Conservation (phyloP, 2,329 filamentous ascomycete genomes). For the Colletotrichum navitas region DNA sequence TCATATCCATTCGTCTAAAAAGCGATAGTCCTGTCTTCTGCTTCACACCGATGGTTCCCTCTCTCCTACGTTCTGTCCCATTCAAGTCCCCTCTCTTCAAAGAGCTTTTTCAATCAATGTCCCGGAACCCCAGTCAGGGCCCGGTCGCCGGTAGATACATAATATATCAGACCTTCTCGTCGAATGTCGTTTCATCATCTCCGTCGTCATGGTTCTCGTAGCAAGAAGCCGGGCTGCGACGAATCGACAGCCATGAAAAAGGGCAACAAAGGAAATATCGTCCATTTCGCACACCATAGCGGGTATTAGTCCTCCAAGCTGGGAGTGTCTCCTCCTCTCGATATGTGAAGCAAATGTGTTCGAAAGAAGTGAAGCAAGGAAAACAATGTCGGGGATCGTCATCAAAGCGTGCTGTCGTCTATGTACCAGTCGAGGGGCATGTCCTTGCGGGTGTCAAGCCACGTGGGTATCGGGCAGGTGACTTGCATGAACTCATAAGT, state of each 20-base stretch:
- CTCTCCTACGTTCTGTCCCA: conserved; percentile 8
- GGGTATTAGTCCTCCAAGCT: conserved; percentile 38
- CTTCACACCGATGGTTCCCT: background rate
- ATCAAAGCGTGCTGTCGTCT: conserved; percentile 41
- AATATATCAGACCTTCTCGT: conserved; percentile 31
- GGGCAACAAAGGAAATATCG: conserved; percentile 10
- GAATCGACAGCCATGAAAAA: conserved; percentile 24
- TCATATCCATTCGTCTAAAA: conserved; percentile 32
- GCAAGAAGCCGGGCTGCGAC: conserved; percentile 21
- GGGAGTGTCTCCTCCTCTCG: conserved; percentile 17
- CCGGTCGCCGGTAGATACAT: conserved; percentile 26
- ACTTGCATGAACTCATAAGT: conserved; percentile 40
- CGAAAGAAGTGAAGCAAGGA: conserved; percentile 34
- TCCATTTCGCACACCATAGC: conserved; percentile 32
- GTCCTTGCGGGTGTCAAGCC: conserved; percentile 38
- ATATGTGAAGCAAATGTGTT: conserved; percentile 42
- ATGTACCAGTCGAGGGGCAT: conserved; percentile 37
- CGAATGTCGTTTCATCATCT: conserved; percentile 39
- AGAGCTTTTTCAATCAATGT: conserved; percentile 14
- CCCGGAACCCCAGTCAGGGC: conserved; percentile 14
- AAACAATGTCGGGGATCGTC: conserved; percentile 11
- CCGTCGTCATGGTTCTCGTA: conserved; percentile 39
- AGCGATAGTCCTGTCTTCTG: conserved; percentile 19
- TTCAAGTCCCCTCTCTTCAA: background rate
- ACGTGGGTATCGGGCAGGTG: conserved; percentile 35